Conservation (phyloP, 306 rosid species). For the Prunus mume region DNA sequence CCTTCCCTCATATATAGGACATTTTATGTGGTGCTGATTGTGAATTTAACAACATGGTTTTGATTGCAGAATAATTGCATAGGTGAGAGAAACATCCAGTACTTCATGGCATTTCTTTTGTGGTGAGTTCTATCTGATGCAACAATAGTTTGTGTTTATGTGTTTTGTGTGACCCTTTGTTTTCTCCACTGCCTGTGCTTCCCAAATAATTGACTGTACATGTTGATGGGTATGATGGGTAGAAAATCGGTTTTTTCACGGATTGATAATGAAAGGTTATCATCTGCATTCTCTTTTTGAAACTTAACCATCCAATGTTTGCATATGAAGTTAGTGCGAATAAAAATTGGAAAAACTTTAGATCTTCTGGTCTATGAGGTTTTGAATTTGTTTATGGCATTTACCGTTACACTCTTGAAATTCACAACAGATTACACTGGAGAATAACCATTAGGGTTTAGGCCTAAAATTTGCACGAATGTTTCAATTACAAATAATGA, state of each 20-base stretch:
- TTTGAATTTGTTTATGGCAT: background rate
- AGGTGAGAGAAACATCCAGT: conserved; percentile 84
- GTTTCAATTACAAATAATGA: background rate
- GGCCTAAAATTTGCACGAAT: background rate
- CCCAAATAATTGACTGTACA: background rate
- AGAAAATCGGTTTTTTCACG: background rate
- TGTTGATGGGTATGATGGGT: background rate
- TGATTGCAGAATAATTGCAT: conserved; percentile 88
- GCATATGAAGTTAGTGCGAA: background rate
- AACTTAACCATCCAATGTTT: background rate
- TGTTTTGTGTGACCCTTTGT: conserved; percentile 10
- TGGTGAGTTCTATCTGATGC: conserved; percentile 64
- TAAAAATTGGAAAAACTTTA: background rate
- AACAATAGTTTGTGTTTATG: conserved; percentile 10
- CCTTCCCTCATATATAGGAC: conserved; percentile 8
- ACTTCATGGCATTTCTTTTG: conserved; percentile 86
- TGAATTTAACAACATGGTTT: conserved; percentile 13
- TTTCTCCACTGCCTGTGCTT: background rate
- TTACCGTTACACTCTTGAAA: background rate
- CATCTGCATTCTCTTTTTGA: background rate
- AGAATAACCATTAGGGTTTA: background rate
- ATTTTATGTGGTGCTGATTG: conserved; percentile 7
- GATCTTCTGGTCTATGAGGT: background rate
- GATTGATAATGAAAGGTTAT: background rate
- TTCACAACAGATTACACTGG: background rate